Percentiles rank a stretch among this genome's conserved stretches.
Evolutionary conservation across 345 rosid species (phyloP).

Genomic region (Eucalyptus cloeziana): DNA sequence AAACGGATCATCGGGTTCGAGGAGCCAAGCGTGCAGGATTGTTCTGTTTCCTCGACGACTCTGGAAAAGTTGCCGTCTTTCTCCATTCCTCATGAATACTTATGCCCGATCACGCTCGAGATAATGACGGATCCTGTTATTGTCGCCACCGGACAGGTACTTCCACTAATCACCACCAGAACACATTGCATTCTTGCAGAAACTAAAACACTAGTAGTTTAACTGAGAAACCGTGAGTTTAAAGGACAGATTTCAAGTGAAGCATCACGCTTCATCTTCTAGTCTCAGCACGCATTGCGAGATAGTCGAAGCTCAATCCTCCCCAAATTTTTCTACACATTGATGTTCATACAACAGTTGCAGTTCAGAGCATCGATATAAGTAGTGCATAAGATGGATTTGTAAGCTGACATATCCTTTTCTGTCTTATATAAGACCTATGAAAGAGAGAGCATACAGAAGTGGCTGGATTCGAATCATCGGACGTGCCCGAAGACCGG

Average conservation of each 20-base stretch:
- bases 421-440: conserved; percentile 24
- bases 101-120: conserved; percentile 46
- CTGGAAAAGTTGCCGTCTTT: conserved; percentile 29
- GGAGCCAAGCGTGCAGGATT: conserved; percentile 14
- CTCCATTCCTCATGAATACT: conserved; percentile 44
- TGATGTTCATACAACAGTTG: background rate
- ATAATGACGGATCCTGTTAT: conserved; percentile 63
- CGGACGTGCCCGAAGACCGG: conserved; percentile 59
- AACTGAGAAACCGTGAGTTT: background rate
- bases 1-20: conserved; percentile 34
- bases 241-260: background rate
- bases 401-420: background rate
- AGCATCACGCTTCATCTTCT: background rate
- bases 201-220: background rate
- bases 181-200: background rate
- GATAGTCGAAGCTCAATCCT: background rate
- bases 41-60: conserved; percentile 12
- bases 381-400: background rate
- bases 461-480: conserved; percentile 45
- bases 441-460: conserved; percentile 44
- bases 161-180: background rate
- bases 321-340: background rate
- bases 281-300: background rate
- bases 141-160: conserved; percentile 64
- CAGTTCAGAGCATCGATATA: background rate